Percentiles rank a stretch among this genome's conserved stretches.
phyloP scores from a whole-genome alignment of 768 basidiomycete species.

The Sporobolomyces roseus region DNA sequence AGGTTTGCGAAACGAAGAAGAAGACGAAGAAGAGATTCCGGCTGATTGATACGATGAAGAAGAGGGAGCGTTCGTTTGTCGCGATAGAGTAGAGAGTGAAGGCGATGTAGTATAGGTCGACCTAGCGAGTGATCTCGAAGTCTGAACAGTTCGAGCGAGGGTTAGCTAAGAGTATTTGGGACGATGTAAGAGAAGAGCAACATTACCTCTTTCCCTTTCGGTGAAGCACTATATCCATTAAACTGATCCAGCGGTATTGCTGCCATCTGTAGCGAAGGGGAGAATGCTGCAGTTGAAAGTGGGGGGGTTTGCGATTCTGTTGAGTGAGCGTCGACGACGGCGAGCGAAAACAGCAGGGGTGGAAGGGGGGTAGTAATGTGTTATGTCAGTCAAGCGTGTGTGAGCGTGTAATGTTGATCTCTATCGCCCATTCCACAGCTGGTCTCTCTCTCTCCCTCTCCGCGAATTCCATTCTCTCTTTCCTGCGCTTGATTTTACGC shows the following conservation, averaged over 20 bases:
- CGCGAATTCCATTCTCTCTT: too few relatives aligned
- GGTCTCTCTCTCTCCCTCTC: too few relatives aligned
- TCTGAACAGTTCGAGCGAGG: not conserved
- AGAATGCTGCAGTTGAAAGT: not conserved
- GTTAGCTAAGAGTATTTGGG: not conserved
- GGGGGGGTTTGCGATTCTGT: not conserved
- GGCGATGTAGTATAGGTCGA: not conserved
- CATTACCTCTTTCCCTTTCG: not conserved
- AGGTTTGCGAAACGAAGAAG: not conserved
- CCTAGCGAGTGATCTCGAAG: not conserved
- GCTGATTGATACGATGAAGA: not conserved
- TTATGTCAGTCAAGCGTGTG: not conserved
- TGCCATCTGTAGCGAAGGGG: not conserved
- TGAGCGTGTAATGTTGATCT: not conserved
- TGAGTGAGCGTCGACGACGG: slow-evolving; percentile 3
- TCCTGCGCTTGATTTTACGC: too few relatives aligned
- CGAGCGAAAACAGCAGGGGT: not conserved
- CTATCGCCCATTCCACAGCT: too few relatives aligned
- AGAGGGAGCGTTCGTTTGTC: not conserved
- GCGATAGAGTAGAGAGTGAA: not conserved
- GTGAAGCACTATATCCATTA: not conserved
- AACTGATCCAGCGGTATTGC: slow-evolving; percentile 4
- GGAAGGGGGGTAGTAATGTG: not conserved
- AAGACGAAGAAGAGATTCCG: not conserved
- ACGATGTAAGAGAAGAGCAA: not conserved